These are phyloP conservation scores for Ceratocystis ficicola DNA, from an alignment of 2,329 filamentous ascomycete genomes.

Conservation along the genomic window DNA sequence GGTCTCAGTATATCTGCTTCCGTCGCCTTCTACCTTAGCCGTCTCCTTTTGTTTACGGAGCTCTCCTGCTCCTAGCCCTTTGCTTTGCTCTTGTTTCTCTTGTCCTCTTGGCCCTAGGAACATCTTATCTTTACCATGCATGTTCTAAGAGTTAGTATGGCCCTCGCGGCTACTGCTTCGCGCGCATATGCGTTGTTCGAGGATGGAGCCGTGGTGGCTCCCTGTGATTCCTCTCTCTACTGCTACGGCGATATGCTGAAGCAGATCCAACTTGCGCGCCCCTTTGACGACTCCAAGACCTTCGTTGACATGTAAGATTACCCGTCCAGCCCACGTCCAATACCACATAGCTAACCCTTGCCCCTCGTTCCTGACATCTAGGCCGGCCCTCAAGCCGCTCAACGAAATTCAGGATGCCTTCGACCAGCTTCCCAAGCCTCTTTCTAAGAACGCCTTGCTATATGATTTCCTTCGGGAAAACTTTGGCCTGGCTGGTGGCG, in stretches of 20 bases:
- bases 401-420: constrained; percentile 51
- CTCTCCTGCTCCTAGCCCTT: background rate
- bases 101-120: background rate
- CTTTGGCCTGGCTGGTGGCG: constrained; percentile 52
- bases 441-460: constrained; percentile 51
- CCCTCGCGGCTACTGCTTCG: constrained; percentile 15
- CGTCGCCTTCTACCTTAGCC: background rate
- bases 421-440: constrained; percentile 44
- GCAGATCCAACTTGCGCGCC: constrained; percentile 49
- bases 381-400: constrained; percentile 48
- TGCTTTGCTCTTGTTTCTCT: background rate
- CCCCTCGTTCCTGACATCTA: constrained; percentile 24
- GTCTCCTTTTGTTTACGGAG: background rate
- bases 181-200: constrained; percentile 37
- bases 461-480: constrained; percentile 49
- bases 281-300: constrained; percentile 57
- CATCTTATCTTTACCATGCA: constrained; percentile 1
- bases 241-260: constrained; percentile 53
- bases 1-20: background rate
- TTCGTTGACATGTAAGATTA: constrained; percentile 53
- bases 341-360: constrained; percentile 19
- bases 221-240: constrained; percentile 56
- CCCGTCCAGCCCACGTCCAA: background rate
- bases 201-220: constrained; percentile 49
- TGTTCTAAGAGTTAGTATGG: background rate